Evolutionary conservation across 2,329 filamentous ascomycete genomes (phyloP).

Genomic region (Tolypocladium inflatum): DNA sequence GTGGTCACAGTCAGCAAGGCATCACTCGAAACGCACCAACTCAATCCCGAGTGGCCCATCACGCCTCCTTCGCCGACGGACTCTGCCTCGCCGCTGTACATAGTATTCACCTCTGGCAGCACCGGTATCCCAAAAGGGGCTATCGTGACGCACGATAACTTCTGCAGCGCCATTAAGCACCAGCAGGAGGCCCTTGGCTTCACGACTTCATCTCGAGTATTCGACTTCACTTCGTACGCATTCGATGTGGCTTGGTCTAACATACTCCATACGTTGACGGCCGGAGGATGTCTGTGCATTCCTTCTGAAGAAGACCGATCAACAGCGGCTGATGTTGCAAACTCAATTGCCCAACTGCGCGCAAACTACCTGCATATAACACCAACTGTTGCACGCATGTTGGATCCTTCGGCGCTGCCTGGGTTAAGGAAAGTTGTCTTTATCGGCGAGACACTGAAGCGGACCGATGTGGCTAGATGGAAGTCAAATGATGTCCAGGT

Average conservation of each 20-base stretch:
- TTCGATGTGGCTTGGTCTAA: slow-evolving; percentile 3
- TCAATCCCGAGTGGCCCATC: not conserved
- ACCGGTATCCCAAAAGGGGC: slow-evolving; percentile 4
- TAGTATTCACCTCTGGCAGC: slow-evolving; percentile 4
- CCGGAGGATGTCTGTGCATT: slow-evolving; percentile 3
- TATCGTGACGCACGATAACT: not conserved
- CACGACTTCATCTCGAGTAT: not conserved
- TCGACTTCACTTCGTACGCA: slow-evolving; percentile 3
- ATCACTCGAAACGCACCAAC: not conserved
- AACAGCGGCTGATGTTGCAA: not conserved
- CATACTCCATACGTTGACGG: not conserved
- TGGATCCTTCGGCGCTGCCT: not conserved
- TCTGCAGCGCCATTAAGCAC: not conserved
- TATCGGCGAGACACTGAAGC: not conserved
- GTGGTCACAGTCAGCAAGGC: not conserved
- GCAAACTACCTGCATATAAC: not conserved
- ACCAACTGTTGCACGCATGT: not conserved
- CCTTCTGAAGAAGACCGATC: slow-evolving; percentile 1
- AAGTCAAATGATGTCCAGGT: not conserved
- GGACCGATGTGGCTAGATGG: not conserved
- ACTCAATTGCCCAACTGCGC: not conserved
- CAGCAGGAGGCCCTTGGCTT: not conserved
- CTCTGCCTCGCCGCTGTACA: not conserved
- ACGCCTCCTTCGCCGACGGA: not conserved
- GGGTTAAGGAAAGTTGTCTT: not conserved